phyloP scores from a whole-genome alignment of 140 eudicot genomes.

The Bidens hawaiensis region DNA sequence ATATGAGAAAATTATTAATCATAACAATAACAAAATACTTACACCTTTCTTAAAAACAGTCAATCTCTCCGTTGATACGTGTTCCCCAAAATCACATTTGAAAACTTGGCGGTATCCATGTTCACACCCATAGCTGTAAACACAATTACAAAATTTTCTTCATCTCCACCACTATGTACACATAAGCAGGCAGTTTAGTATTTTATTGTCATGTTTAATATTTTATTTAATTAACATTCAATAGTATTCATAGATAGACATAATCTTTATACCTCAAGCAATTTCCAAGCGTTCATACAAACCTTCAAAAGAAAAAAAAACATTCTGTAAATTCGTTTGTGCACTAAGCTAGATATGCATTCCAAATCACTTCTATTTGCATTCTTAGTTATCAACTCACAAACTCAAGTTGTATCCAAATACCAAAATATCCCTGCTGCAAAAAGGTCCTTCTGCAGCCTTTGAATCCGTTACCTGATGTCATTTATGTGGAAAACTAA shows the following conservation, averaged over 20 bases:
- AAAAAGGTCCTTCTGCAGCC: no score
- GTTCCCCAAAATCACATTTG: conserved; percentile 98
- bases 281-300: conserved; percentile 90
- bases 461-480: no score
- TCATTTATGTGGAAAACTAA: no score
- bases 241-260: neutral
- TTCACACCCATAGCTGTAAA: conserved; percentile 99
- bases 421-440: no score
- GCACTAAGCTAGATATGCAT: no score
- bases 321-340: no score
- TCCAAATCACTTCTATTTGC: no score
- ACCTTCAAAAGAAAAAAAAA: no score
- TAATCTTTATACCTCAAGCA: conserved; percentile 61
- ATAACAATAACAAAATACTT: conserved; percentile 7
- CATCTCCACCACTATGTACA: conserved; percentile 60
- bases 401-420: no score
- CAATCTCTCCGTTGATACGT: conserved; percentile 97
- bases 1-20: neutral
- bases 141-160: conserved; percentile 94
- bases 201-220: neutral
- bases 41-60: conserved; percentile 92
- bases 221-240: neutral
- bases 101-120: conserved; percentile 99
- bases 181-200: neutral
- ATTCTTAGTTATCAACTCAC: no score